phyloP scores from a whole-genome alignment of 345 rosid species.

The Linum trigynum region DNA sequence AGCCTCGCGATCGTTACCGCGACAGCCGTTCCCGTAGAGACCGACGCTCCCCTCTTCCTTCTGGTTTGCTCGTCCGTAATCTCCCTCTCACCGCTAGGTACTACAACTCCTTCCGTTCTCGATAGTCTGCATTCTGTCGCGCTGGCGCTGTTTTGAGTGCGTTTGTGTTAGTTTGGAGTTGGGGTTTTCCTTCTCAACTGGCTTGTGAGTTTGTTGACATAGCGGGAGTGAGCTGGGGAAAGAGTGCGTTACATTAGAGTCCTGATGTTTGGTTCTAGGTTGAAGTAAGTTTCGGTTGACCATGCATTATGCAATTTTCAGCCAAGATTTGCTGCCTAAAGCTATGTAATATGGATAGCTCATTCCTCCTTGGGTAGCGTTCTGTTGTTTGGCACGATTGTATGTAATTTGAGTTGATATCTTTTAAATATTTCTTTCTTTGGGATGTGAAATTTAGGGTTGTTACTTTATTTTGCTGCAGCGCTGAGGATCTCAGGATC shows the following conservation, averaged over 20 bases:
- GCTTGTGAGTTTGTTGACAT: not conserved
- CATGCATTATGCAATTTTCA: not conserved
- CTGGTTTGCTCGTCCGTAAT: conserved; percentile 85
- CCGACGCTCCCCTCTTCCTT: conserved; percentile 76
- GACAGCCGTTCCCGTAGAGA: conserved; percentile 50
- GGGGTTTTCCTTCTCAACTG: not conserved
- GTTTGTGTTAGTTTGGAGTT: not conserved
- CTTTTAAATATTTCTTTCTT: not conserved
- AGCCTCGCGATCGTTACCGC: conserved; percentile 28
- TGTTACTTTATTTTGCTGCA: conserved; percentile 17
- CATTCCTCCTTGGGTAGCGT: not conserved
- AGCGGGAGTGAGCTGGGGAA: not conserved
- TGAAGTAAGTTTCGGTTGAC: not conserved
- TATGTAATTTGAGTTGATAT: not conserved
- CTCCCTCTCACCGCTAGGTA: conserved; percentile 92
- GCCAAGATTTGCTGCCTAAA: too few relatives aligned
- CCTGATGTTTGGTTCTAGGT: not conserved
- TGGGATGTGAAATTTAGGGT: not conserved
- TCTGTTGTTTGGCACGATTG: not conserved
- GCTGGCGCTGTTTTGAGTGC: not conserved
- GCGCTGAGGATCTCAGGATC: conserved; percentile 75
- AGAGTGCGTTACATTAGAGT: not conserved
- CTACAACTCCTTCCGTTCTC: not conserved
- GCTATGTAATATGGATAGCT: not conserved
- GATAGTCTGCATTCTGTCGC: not conserved